phyloP scores from a whole-genome alignment of 2,329 filamentous ascomycete genomes.

The Curvularia verruculosa region DNA sequence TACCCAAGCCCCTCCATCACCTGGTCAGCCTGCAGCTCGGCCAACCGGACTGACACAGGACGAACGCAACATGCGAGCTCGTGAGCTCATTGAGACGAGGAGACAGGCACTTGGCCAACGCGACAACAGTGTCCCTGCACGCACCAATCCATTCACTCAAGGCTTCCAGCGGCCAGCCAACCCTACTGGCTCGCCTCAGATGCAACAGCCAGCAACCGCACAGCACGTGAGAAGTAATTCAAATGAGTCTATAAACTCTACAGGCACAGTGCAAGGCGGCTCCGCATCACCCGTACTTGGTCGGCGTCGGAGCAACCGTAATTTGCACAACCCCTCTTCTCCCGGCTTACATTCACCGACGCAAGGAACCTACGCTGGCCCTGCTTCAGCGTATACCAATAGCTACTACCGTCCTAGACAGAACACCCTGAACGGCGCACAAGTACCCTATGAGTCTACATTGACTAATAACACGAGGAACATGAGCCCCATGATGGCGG shows the following conservation, averaged over 20 bases:
- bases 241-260: slow-evolving; percentile 44
- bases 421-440: slow-evolving; percentile 26
- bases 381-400: slow-evolving; percentile 35
- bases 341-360: slow-evolving; percentile 31
- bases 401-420: slow-evolving; percentile 40
- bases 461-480: slow-evolving; percentile 33
- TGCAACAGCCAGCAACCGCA: slow-evolving; percentile 17
- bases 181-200: slow-evolving; percentile 23
- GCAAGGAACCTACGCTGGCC: slow-evolving; percentile 32
- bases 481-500: slow-evolving; percentile 42
- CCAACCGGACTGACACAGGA: slow-evolving; percentile 41
- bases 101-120: slow-evolving; percentile 41
- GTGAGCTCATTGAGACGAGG: slow-evolving; percentile 47
- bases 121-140: slow-evolving; percentile 31
- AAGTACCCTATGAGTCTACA: slow-evolving; percentile 35
- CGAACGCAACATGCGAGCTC: slow-evolving; percentile 43
- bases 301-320: slow-evolving; percentile 46
- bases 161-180: slow-evolving; percentile 39
- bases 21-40: slow-evolving; percentile 27
- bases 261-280: slow-evolving; percentile 33
- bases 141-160: slow-evolving; percentile 47
- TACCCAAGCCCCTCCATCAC: slow-evolving; percentile 21
- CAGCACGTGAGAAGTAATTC: slow-evolving; percentile 42
- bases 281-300: slow-evolving; percentile 39
- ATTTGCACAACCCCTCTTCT: slow-evolving; percentile 34